Evolutionary conservation across 2,329 filamentous ascomycete species (phyloP).

Genomic region (Monosporascus cannonballus): DNA sequence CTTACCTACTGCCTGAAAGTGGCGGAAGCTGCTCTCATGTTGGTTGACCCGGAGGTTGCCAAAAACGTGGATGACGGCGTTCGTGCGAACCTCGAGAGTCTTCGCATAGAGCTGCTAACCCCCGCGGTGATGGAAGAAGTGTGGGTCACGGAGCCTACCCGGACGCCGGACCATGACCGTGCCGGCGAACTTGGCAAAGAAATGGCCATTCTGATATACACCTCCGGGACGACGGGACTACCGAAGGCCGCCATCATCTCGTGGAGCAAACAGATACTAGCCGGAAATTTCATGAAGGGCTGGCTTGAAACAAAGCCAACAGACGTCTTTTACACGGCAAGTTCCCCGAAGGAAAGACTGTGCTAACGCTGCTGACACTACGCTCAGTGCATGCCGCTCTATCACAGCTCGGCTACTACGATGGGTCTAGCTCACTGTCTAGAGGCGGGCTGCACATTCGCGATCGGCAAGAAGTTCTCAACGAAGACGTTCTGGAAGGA

Average conservation of each 20-base stretch:
- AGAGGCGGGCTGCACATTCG: constrained; percentile 56
- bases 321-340: constrained; percentile 72
- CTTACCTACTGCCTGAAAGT: constrained; percentile 68
- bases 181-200: constrained; percentile 43
- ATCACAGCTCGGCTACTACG: constrained; percentile 73
- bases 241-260: constrained; percentile 74
- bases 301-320: constrained; percentile 53
- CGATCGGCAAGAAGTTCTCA: constrained; percentile 73
- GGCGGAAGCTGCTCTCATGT: constrained; percentile 58
- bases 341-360: constrained; percentile 9
- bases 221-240: constrained; percentile 77
- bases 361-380: background rate
- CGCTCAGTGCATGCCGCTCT: constrained; percentile 74
- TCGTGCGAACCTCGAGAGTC: constrained; percentile 37
- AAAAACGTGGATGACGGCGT: constrained; percentile 53
- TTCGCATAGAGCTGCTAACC: constrained; percentile 58
- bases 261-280: constrained; percentile 60
- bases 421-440: constrained; percentile 62
- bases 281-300: constrained; percentile 42
- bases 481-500: constrained; percentile 72
- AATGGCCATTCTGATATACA: constrained; percentile 74
- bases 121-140: constrained; percentile 51
- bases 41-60: constrained; percentile 61
- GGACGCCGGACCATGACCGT: constrained; percentile 53
- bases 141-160: constrained; percentile 41